These are phyloP conservation scores for Alternaria sp. DNA, from an alignment of 2,329 filamentous ascomycete species.

Conservation along the genomic window DNA sequence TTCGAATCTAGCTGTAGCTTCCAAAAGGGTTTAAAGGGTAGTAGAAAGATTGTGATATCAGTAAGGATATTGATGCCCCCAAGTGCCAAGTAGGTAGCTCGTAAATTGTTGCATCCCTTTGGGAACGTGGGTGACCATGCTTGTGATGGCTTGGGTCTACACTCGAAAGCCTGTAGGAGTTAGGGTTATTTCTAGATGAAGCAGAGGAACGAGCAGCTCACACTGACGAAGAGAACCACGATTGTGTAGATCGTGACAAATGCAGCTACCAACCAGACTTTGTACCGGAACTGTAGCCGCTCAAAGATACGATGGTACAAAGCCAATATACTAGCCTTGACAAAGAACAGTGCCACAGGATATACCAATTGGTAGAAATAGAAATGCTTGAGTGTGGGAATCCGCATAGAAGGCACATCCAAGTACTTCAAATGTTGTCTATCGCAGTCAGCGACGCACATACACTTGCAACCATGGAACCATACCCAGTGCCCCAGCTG, in stretches of 20 bases:
- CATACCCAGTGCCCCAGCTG: conserved; percentile 7
- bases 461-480: neutral
- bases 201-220: neutral
- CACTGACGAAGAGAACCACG: conserved; percentile 20
- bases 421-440: neutral
- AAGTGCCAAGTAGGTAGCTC: conserved; percentile 23
- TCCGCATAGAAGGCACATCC: neutral
- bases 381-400: conserved; percentile 4
- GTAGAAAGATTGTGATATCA: conserved; percentile 22
- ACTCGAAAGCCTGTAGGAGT: conserved; percentile 26
- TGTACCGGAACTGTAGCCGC: conserved; percentile 11
- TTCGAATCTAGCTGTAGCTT: neutral
- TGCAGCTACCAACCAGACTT: conserved; percentile 4
- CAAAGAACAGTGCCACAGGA: conserved; percentile 27
- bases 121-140: conserved; percentile 27
- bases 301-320: conserved; percentile 28
- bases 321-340: conserved; percentile 30
- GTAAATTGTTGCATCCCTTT: conserved; percentile 26
- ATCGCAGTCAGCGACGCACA: neutral
- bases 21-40: conserved; percentile 22
- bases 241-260: conserved; percentile 19
- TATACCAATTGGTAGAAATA: conserved; percentile 35
- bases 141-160: conserved; percentile 11
- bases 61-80: conserved; percentile 26
- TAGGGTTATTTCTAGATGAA: neutral